These are phyloP conservation scores for Cicer pinnatifidum DNA, from an alignment of 306 rosid species.

Conservation along the genomic window DNA sequence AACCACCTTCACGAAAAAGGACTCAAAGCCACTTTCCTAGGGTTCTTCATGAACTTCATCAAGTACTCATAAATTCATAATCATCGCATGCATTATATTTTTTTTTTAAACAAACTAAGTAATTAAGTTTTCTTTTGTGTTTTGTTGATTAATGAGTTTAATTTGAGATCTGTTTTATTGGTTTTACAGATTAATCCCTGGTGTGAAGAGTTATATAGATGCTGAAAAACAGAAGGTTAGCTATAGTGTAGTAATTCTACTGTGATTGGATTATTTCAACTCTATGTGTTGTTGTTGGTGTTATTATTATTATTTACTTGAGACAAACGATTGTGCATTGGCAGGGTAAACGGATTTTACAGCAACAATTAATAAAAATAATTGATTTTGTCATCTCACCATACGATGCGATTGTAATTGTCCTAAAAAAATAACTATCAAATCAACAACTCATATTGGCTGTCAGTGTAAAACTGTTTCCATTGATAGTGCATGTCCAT, in stretches of 20 bases:
- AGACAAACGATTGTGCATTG: too few relatives aligned
- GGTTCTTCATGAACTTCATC: constrained; percentile 47
- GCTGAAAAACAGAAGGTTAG: constrained; percentile 55
- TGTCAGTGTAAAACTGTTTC: too few relatives aligned
- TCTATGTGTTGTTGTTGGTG: background rate
- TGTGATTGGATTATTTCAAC: constrained; percentile 15
- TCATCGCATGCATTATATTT: background rate
- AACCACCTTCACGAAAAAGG: constrained; percentile 39
- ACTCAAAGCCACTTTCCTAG: constrained; percentile 50
- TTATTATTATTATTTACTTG: too few relatives aligned
- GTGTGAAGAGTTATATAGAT: constrained; percentile 51
- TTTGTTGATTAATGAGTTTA: background rate
- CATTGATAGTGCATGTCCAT: too few relatives aligned
- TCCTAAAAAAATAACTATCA: too few relatives aligned
- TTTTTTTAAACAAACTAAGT: background rate
- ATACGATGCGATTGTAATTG: too few relatives aligned
- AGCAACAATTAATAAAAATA: too few relatives aligned
- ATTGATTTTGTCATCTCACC: too few relatives aligned
- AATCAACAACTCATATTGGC: too few relatives aligned
- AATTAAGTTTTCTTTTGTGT: background rate
- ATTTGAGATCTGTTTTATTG: constrained; percentile 38
- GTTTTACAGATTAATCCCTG: constrained; percentile 52
- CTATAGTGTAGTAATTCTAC: background rate
- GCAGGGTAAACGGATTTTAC: too few relatives aligned
- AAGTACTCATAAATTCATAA: constrained; percentile 34